Evolutionary conservation across 116 monocot genomes (phyloP), one percentile per base, ranked within the genome.

Genomic region (Papilionanthe hybrid): DNA sequence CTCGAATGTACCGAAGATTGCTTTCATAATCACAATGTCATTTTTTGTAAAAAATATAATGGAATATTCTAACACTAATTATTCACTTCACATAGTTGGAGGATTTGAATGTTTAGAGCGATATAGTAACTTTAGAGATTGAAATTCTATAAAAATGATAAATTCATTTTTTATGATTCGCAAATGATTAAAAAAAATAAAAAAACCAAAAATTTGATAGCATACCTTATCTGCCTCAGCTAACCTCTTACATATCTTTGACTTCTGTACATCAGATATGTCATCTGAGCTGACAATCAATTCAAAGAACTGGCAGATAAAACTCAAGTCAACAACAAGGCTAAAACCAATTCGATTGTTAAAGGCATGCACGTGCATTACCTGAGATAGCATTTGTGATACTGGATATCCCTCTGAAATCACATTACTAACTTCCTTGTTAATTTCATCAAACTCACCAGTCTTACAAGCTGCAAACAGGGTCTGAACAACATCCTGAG

Each of bases 361-460:
- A 67, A 78, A 9, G 3, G 10, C 11, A 27, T 15, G 50, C 11
- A n/a, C 29, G 13, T 45, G 4, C 7, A 47, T 45, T 43, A 95
- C 99, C 92, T 93, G 90, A 83, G 75, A 87, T 5, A 99, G 83
- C 84, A 93, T 85, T 76, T 99, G 99, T 48, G 95, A 93, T 78
- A 92, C 95, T 28, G 99, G 99, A 86, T 95, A 99, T 57, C 99
- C 99, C 66, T 99, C 99, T 15, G 93, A 83, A 75, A 99, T 94
- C 82, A 99, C 81, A 78, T 89, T 92, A 79, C 42, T 85, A 42
- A 93, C 99, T 86, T 91, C 99, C 75, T 83, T 92, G 78, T 89
- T 88, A 73, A 90, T 91, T 32, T 69, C n/a, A 75, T 95, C 95
- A 83, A 99, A 99, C 42, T 95, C 88, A 43, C 90, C 93, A 44